These are phyloP conservation scores for Gossypium gossypioides DNA, from an alignment of 441 rosid genomes.

Conservation along the genomic window DNA sequence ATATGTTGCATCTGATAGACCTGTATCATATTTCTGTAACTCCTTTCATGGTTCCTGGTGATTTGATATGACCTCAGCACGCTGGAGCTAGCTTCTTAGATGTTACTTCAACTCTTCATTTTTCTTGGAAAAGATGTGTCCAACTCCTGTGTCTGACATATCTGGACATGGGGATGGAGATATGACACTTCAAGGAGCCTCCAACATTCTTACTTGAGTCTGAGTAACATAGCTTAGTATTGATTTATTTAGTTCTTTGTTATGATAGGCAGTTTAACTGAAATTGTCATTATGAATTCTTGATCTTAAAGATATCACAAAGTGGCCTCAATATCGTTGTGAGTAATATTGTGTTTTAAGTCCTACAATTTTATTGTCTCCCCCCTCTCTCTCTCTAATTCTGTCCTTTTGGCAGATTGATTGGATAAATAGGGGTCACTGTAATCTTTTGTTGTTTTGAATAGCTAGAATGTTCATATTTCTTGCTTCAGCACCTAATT, in stretches of 20 bases:
- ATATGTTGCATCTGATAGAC: not conserved
- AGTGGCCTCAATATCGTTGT: not conserved
- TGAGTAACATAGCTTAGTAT: not conserved
- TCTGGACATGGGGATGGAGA: not conserved
- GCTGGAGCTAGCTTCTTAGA: not conserved
- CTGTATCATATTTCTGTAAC: not conserved
- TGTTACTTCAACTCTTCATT: not conserved
- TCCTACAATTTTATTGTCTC: not conserved
- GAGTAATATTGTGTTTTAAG: not conserved
- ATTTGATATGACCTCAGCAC: not conserved
- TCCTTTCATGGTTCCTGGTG: not conserved
- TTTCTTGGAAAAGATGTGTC: not conserved
- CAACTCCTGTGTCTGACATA: not conserved
- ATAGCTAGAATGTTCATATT: not conserved
- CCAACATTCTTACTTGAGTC: not conserved
- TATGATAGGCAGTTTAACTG: not conserved
- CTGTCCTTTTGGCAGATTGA: not conserved
- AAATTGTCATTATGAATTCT: not conserved
- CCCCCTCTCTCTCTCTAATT: slow-evolving; percentile 11
- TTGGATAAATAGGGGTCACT: not conserved
- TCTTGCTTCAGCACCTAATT: not conserved
- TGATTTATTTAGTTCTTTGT: not conserved
- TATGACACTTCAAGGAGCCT: not conserved
- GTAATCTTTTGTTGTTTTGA: not conserved
- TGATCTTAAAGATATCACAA: not conserved